These are phyloP conservation scores for Camelina sativa DNA, from an alignment of 345 rosid genomes.

Conservation along the genomic window DNA sequence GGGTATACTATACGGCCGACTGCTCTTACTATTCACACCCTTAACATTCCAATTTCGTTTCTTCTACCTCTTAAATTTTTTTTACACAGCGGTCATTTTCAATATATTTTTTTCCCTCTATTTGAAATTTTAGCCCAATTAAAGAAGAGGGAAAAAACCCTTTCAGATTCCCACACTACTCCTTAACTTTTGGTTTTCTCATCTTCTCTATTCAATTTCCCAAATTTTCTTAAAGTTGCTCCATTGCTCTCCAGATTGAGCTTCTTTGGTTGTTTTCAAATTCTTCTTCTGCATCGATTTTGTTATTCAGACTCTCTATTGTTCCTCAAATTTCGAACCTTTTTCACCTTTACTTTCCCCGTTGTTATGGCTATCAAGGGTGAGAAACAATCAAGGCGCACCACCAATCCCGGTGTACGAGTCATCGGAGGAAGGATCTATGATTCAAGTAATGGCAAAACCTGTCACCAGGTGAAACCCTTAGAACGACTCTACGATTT, in stretches of 20 bases:
- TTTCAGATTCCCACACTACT: too few species aligned
- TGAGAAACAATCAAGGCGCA: background rate
- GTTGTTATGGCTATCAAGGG: background rate
- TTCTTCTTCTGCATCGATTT: background rate
- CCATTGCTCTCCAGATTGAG: background rate
- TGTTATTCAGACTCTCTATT: background rate
- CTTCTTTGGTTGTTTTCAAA: background rate
- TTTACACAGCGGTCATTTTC: too few species aligned
- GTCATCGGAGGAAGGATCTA: constrained; percentile 55
- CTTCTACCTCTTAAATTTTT: too few species aligned
- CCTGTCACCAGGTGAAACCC: constrained; percentile 74
- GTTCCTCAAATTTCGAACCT: background rate
- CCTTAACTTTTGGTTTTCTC: too few species aligned
- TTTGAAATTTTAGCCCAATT: too few species aligned
- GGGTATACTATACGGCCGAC: too few species aligned
- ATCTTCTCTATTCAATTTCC: background rate
- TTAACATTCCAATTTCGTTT: too few species aligned
- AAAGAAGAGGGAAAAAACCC: background rate
- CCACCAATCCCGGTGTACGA: constrained; percentile 39
- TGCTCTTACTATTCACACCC: too few species aligned
- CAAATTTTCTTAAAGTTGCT: background rate
- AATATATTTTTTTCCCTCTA: too few species aligned
- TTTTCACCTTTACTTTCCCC: background rate
- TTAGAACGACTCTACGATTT: background rate
- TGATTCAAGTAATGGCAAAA: constrained; percentile 67